Base-by-base conservation (phyloP, 345 rosid species). In the Cochlearia excelsa region DNA sequence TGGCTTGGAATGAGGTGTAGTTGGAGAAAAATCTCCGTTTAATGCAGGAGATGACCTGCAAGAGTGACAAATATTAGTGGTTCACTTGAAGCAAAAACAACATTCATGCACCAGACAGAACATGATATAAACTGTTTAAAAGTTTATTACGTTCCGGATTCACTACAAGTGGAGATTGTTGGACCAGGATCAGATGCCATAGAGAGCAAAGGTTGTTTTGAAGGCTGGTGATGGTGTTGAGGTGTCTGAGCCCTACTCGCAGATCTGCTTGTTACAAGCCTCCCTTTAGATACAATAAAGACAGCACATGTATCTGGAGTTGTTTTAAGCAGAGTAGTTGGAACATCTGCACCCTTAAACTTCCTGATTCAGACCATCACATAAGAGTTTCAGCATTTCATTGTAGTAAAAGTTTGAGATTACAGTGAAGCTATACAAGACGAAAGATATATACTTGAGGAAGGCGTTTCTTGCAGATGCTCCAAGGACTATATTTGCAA, bases 271-370 rank as follows among this genome's bases (percentile, higher is more conserved):
- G 71, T 75, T n/a, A 79, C 73, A 63, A 81, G 67, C 71, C 59
- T 88, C 42, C 81, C 90, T 77, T 79, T 82, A 10, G 79, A 58
- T 37, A 85, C 75, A 9, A 82, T 65, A 62, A 79, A 85, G 33
- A 88, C 74, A 38, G 85, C 64, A 70, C 88, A 85, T 11, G 75
- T 55, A 45, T 80, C 80, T 26, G 93, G 96, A 46, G 81, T 79
- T 45, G 78, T 56, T 58, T 76, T 80, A 31, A 88, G 62, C 46
- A 88, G 29, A 58, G 68, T 49, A 8, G 80, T 40, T 39, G 90
- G 78, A 34, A 80, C 69, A 61, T 82, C 93, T 37, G 26, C 26
- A 57, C 70, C 33, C 69, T 54, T 65, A 37, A 87, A 77, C 68
- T 82, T 90, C 78, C 97, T 90, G 83, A 55, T 59, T 53, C 54